Evolutionary conservation across 768 basidiomycete species (phyloP), one percentile per base, ranked within the genome.

Genomic region (Lepiota subincarnata): DNA sequence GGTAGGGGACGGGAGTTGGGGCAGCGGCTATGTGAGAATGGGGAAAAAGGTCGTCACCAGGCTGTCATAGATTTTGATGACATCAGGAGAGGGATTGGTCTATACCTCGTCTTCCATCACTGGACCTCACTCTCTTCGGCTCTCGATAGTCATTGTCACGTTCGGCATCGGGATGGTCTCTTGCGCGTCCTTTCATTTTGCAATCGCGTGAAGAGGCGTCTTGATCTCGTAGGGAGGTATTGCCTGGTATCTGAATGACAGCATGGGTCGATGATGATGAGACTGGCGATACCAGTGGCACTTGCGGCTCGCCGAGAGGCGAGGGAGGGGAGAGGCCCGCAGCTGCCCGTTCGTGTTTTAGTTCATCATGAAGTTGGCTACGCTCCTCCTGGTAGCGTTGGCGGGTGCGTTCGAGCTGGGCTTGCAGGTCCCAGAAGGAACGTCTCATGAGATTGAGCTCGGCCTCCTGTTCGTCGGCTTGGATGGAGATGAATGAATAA

Each of bases 121-220:
- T 40, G 7, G 44, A 37, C 16, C 38, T 46, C 24, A 47, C 40
- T 7, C 52, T 44, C 22, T 53, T 53, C 13, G 52, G 45, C 11
- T 53, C 45, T 12, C 85, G 74, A 66, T 86, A 86, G 13, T 79
- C 69, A 24, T 24, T 24, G 56, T 87, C 85, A 38, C 84, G 71
- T 56, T 77, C 74, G 53, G 73, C 72, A 4, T 58, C 55, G 4
- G 74, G 68, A 12, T 75, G 68, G n/a, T 78, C 77, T 20, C 69
- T 60, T 24, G 66, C 70, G 19, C 66, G 50, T 35, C 67, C 62
- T 6, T 62, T 58, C 48, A 57, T 60, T 20, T 66, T 66, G 38
- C 55, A 48, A 55, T 69, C 69, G 18, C 66, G 53, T 24, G 24
- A 24, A 31, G 14, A 13, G 5, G 11, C 44, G n/a, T 35, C 31